Evolutionary conservation across 495 filamentous ascomycete species (phyloP), one percentile per base, ranked within the genome.

Genomic region (Melanomma pulvis-pyrius): DNA sequence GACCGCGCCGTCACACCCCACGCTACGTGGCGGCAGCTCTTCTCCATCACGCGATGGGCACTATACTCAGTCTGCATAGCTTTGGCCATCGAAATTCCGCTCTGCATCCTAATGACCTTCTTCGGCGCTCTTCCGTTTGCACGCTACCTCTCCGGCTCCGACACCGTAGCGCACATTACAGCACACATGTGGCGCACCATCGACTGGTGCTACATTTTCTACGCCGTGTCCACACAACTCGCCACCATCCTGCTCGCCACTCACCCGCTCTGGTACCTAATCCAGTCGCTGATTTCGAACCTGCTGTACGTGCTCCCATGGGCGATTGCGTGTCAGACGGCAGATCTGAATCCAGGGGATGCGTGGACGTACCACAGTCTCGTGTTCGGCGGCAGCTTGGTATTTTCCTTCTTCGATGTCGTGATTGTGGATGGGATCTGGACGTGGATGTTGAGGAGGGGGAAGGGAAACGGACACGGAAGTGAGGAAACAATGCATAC

Each of bases 141-240:
- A 0, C 77, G 72, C 28, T 91, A 82, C 63, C 75, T 92, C 25
- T 84, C 82, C 17, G 76, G 73, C 1, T 85, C 81, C 0, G 73
- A 78, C 24, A 71, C 74, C 0, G 88, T 91, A 0, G 83, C 89
- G 0, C 65, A 77, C 1, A 86, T 90, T 15, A 86, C 87, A 5
- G 80, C 79, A 24, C 78, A 85, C 29, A 92, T 91, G 88, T 92
- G 89, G 88, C 78, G 75, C 58, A 87, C 79, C 1, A 85, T 87
- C 44, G 86, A 88, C 69, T 89, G 87, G 89, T 89, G 87, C 74
- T 92, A 92, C 73, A 86, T 92, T 55, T 87, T 91, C 74, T 92
- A 90, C 68, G 88, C 86, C 0, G 52, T 84, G 25, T 82, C 80
- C 17, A 86, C 82, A n/a, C 88, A 90, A 69, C 74, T 91, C 8